Base-by-base conservation (phyloP, 129 eudicot species). In the Pittosporum tobira region DNA sequence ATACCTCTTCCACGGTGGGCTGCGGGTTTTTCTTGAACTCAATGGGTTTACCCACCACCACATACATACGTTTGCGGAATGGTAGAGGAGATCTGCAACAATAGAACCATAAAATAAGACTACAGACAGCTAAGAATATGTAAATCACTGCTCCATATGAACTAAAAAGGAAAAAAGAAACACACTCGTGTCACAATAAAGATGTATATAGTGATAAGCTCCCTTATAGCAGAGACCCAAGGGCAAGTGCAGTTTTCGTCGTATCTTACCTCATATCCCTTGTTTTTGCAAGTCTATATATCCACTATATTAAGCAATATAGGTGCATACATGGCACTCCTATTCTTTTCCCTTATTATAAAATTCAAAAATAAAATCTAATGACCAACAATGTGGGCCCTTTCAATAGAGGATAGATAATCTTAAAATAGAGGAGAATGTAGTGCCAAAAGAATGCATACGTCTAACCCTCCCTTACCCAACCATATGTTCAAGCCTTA, bases 41-140 rank as follows among this genome's bases (percentile, higher is more conserved):
- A 63, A 91, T 86, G 1, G 96, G 96, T 72, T 67, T 80, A 59
- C 98, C 98, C 70, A 91, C 95, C 46, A 91, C 96, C 51, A 91
- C 95, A 70, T 83, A 77, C 80, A 91, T 60, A 9, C 94, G 98
- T 42, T 65, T 73, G 29, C 81, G 70, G 48, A 73, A 67, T 16
- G 98, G 98, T 69, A 91, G 48, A 20, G 87, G 90, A 60, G 96
- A 75, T 71, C 97, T 89, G 95, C 64, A 79, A 66, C 10, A 16
- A 43, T 24, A 30, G 12, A 36, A 31, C 16, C 14, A 36, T 8
- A 59, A 27, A 34, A 29, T 7, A 30, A 15, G 9, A 18, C 13
- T 27, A 18, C 29, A 25, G 20, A 48, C 22, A 31, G 34, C 50
- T 68, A 13, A 18, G 15, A 36, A 43, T 22, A 61, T 31, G 18